Evolutionary conservation across 2,329 filamentous ascomycete species (phyloP).

Genomic region (Fusarium sp.): DNA sequence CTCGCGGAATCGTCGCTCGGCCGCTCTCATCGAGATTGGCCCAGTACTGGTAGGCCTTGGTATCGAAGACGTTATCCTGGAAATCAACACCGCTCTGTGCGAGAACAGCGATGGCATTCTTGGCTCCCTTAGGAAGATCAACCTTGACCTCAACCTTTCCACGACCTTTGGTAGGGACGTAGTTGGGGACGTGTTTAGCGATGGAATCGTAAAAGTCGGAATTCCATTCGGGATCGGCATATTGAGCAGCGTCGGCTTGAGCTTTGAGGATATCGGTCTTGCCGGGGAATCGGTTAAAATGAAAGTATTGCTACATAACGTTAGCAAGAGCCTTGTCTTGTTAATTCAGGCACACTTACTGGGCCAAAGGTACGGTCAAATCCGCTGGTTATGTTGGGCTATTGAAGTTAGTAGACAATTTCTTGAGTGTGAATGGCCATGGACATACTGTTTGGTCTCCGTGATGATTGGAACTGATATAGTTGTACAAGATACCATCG

Average conservation of each 20-base stretch:
- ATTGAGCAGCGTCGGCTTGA: conserved; percentile 65
- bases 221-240: conserved; percentile 66
- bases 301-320: conserved; percentile 62
- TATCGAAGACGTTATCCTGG: conserved; percentile 61
- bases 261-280: conserved; percentile 61
- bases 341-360: conserved; percentile 24
- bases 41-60: conserved; percentile 73
- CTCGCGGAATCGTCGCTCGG: conserved; percentile 63
- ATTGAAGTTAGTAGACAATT: conserved; percentile 7
- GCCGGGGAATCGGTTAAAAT: conserved; percentile 68
- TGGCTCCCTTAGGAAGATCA: conserved; percentile 63
- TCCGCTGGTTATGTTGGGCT: conserved; percentile 72
- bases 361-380: conserved; percentile 76
- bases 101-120: conserved; percentile 67
- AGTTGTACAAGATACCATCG: conserved; percentile 75
- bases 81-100: conserved; percentile 51
- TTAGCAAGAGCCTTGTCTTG: conserved; percentile 4
- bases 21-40: conserved; percentile 62
- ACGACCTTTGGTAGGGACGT: conserved; percentile 64
- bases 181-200: conserved; percentile 68
- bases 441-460: conserved; percentile 63
- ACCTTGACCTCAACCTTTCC: conserved; percentile 64
- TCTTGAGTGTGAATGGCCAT: fast-evolving
- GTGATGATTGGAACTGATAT: conserved; percentile 72
- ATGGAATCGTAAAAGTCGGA: conserved; percentile 73